Percentiles rank a stretch among this genome's conserved stretches.
Conservation (phyloP, 352 stramenopile species). For the Globisporangium sylvaticum region DNA sequence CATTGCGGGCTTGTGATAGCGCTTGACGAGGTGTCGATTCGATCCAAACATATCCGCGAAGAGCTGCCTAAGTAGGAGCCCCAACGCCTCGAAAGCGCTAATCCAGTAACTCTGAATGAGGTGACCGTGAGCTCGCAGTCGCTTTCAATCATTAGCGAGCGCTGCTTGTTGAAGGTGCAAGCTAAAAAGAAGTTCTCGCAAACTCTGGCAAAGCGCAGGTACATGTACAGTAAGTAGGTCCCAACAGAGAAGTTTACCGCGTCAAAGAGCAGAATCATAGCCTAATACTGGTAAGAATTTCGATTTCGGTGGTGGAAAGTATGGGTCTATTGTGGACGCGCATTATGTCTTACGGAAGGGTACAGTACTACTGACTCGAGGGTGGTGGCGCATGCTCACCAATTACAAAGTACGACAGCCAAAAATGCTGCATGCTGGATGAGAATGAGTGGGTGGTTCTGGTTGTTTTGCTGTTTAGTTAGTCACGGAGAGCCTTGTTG, state of each 20-base stretch:
- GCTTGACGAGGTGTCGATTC: neutral
- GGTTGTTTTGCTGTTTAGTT: neutral
- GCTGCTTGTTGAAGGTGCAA: too few relatives aligned
- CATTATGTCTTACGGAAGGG: neutral
- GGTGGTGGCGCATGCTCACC: neutral
- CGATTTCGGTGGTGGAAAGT: neutral
- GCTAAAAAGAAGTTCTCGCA: too few relatives aligned
- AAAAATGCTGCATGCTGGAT: neutral
- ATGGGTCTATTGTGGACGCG: neutral
- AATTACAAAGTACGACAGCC: neutral
- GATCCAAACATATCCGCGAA: neutral
- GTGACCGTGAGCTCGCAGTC: too few relatives aligned
- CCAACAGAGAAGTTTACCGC: too few relatives aligned
- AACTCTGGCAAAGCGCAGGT: too few relatives aligned
- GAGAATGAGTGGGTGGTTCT: neutral
- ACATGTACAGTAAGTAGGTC: too few relatives aligned
- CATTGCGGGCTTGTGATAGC: neutral
- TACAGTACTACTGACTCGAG: neutral
- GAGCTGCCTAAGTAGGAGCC: too few relatives aligned
- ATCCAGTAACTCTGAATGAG: too few relatives aligned
- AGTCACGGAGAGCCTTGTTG: neutral
- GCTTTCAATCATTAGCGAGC: too few relatives aligned
- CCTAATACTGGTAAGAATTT: too few relatives aligned
- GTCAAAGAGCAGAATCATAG: too few relatives aligned
- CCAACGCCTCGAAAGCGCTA: too few relatives aligned